Evolutionary conservation across 23 red algal genomes (phyloP).

Genomic region (Agarophyton chilense): DNA sequence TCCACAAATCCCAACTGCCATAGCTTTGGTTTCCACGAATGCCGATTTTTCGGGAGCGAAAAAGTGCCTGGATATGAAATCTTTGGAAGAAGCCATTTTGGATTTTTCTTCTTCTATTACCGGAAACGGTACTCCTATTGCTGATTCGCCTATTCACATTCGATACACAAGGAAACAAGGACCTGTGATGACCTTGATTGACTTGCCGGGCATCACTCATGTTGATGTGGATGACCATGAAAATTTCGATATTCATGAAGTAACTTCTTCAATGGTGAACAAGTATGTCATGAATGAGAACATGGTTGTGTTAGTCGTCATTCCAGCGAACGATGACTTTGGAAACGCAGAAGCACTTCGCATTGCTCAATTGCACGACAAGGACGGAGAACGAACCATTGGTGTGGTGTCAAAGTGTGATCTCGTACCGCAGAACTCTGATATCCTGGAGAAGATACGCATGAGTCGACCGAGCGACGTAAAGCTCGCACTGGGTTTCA

Average conservation of each 20-base stretch:
- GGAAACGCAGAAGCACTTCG: conserved; percentile 45
- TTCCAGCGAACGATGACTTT: conserved; percentile 58
- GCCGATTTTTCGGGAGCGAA: background rate
- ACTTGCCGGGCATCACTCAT: conserved; percentile 61
- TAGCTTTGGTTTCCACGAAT: conserved; percentile 5
- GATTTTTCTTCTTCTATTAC: background rate
- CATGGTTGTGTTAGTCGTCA: conserved; percentile 59
- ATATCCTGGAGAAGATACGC: conserved; percentile 48
- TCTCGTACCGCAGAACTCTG: conserved; percentile 42
- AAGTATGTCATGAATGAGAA: conserved; percentile 55
- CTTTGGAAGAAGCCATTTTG: conserved; percentile 24
- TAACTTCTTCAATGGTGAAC: conserved; percentile 37
- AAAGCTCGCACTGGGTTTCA: conserved; percentile 45
- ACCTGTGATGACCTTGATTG: conserved; percentile 60
- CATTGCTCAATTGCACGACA: conserved; percentile 47
- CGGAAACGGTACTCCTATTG: background rate
- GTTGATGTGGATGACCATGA: conserved; percentile 20
- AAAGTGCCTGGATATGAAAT: background rate
- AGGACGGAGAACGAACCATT: conserved; percentile 44
- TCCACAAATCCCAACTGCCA: background rate
- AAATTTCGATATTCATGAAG: conserved; percentile 26
- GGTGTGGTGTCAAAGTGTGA: conserved; percentile 51
- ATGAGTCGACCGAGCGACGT: conserved; percentile 31
- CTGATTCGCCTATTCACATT: conserved; percentile 40
- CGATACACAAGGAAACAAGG: conserved; percentile 23